A percentile compares a stretch with the other conserved stretches of the same genome.
These are phyloP conservation scores for Phymatotrichopsis omnivora DNA, from an alignment of 2,329 filamentous ascomycete genomes.

Conservation along the genomic window DNA sequence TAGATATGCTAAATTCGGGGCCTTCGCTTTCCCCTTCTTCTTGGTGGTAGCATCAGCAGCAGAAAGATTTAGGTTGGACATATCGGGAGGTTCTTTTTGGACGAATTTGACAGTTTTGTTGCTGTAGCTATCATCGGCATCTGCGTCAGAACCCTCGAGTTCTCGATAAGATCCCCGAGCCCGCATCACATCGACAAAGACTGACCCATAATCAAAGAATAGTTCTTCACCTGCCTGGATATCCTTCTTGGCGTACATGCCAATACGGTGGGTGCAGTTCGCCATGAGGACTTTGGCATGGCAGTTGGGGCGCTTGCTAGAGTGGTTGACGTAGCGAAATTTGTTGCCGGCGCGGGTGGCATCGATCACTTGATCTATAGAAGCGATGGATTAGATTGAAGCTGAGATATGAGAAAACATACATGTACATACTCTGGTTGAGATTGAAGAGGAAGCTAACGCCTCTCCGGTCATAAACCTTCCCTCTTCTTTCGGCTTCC, in stretches of 20 bases:
- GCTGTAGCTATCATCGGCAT: constrained; percentile 11
- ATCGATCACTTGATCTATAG: constrained; percentile 49
- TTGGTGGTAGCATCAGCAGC: not conserved
- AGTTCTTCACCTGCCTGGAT: constrained; percentile 65
- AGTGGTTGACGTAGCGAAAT: constrained; percentile 75
- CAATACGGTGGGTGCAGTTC: constrained; percentile 66
- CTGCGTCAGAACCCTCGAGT: not conserved
- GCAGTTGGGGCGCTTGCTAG: constrained; percentile 48
- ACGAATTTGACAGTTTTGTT: constrained; percentile 27
- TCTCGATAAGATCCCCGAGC: not conserved
- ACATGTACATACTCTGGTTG: constrained; percentile 39
- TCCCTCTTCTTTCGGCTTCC: constrained; percentile 59
- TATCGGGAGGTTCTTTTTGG: constrained; percentile 23
- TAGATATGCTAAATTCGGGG: constrained; percentile 17
- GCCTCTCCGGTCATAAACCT: constrained; percentile 37
- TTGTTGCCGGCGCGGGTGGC: constrained; percentile 69
- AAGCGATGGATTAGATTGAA: constrained; percentile 2
- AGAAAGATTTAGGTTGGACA: not conserved
- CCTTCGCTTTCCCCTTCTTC: constrained; percentile 2
- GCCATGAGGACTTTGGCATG: constrained; percentile 60
- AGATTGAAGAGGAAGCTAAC: constrained; percentile 45
- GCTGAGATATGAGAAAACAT: constrained; percentile 1
- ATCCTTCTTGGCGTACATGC: constrained; percentile 56
- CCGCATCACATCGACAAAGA: not conserved
- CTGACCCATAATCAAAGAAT: constrained; percentile 64